Base-by-base conservation (phyloP, 2,329 filamentous ascomycete species). In the Arthrobotrys conoides region DNA sequence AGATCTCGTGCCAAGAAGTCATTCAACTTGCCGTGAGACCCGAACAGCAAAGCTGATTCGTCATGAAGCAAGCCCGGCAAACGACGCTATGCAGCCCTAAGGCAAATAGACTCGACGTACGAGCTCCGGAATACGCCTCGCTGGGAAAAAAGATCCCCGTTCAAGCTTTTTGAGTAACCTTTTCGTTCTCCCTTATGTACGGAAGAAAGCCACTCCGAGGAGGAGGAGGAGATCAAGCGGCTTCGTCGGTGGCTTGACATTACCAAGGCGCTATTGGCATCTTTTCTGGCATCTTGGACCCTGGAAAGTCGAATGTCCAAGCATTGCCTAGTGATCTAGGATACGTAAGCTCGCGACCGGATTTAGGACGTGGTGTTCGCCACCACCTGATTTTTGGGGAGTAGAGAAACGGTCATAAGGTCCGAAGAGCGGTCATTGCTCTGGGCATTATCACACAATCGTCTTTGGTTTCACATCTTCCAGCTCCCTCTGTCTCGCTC, bases 81-180 rank as follows among this genome's bases (percentile, higher is more conserved):
- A 71, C 1, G 4, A 68, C 41, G 53, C 67, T 67, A 77, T 77
- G 73, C 73, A 77, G 73, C 73, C 67, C 73, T 77, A 77, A 77
- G 73, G 67, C 67, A 41, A 77, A 71, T 1, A 51, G 27, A 36
- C 57, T 61, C 57, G 36, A 22, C 57, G 57, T 22, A 67, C 65
- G 59, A 48, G 38, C 20, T 48, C 48, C 46, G 12, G 20, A 59
- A 49, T 67, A 51, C 61, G 73, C 73, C 73, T 77, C 71, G 73
- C 46, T 70, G 33, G 72, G 64, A 53, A 51, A 61, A 67, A 55
- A 22, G 22, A 22, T 44, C 30, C 36, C 30, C 24, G 5, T 22
- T 65, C 44, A 65, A 64, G 46, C 59, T 73, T 61, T 61, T 53
- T 44, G 27, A 57, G 44, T 46, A 46, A 18, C 44, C 44, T 8